phyloP scores from a whole-genome alignment of 176 grass and related monocot genomes.

The Urochloa ruziziensis region DNA sequence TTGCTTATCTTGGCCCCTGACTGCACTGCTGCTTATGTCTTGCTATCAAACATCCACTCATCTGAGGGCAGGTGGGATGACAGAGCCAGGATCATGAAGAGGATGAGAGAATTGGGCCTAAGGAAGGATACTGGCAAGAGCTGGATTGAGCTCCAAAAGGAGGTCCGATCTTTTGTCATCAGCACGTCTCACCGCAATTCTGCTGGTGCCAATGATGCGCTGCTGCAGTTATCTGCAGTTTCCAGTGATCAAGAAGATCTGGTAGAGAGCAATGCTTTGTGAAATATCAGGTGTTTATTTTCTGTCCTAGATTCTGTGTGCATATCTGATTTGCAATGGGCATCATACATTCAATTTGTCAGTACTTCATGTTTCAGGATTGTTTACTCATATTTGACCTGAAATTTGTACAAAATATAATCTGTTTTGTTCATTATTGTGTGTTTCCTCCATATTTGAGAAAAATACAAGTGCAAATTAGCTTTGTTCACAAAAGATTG shows the following conservation, averaged over 20 bases:
- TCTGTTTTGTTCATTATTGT: not conserved
- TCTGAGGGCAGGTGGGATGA: slow-evolving; percentile 66
- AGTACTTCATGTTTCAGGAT: not conserved
- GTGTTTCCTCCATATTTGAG: not conserved
- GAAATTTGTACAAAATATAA: not conserved
- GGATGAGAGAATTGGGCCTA: slow-evolving; percentile 61
- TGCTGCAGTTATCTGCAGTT: slow-evolving; percentile 40
- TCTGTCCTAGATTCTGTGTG: not conserved
- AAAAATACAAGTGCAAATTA: not conserved
- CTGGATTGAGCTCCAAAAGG: slow-evolving; percentile 76
- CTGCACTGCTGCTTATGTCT: slow-evolving; percentile 58
- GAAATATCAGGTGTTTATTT: not conserved
- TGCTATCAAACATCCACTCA: slow-evolving; percentile 79
- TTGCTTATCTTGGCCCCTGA: slow-evolving; percentile 52
- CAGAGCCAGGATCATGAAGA: slow-evolving; percentile 55
- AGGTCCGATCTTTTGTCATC: slow-evolving; percentile 44
- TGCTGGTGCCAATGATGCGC: slow-evolving; percentile 32
- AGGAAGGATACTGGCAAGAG: slow-evolving; percentile 89
- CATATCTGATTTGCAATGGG: not conserved
- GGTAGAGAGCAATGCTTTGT: slow-evolving; percentile 33
- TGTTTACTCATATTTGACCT: not conserved
- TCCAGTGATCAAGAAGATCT: slow-evolving; percentile 44
- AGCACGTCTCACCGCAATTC: slow-evolving; percentile 38
- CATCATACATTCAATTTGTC: not conserved
- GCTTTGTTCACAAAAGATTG: too few relatives aligned